Evolutionary conservation across 1,139 yeast species (phyloP).

Genomic region (Debaryomycetaceae sp.): DNA sequence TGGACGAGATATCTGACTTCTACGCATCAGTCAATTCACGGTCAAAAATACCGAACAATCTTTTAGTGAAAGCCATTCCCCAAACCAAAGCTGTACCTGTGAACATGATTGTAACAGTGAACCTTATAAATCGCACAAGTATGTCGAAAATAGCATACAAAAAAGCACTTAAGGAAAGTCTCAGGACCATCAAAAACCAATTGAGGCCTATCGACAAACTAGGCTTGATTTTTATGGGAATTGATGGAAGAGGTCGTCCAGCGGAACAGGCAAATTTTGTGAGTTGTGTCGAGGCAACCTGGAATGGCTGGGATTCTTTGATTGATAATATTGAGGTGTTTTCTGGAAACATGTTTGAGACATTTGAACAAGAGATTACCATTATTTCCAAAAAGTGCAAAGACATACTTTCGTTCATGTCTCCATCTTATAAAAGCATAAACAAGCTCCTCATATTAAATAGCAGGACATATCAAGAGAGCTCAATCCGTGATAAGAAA

Average conservation of each 20-base stretch:
- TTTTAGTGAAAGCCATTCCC: conserved; percentile 29
- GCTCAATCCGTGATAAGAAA: background rate
- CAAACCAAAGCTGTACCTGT: conserved; percentile 40
- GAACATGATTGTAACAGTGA: conserved; percentile 47
- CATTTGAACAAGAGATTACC: conserved; percentile 22
- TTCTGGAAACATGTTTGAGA: conserved; percentile 17
- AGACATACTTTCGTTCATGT: conserved; percentile 29
- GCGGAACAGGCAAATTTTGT: conserved; percentile 47
- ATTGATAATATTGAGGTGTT: conserved; percentile 40
- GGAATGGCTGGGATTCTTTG: conserved; percentile 58
- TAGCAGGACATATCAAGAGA: background rate
- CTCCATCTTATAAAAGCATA: conserved; percentile 14
- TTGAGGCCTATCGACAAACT: conserved; percentile 46
- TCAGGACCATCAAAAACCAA: conserved; percentile 24
- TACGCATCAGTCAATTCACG: conserved; percentile 32
- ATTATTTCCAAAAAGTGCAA: conserved; percentile 28
- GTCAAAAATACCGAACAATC: conserved; percentile 30
- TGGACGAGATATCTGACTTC: conserved; percentile 37
- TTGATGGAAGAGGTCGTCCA: conserved; percentile 34
- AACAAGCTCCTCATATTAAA: conserved; percentile 26
- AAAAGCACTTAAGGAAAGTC: conserved; percentile 18
- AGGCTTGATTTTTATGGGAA: conserved; percentile 55
- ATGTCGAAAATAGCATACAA: conserved; percentile 33
- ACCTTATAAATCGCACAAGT: conserved; percentile 32
- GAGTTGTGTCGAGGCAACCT: conserved; percentile 49